Evolutionary conservation across 441 rosid species (phyloP).

Genomic region (Croton setiger): DNA sequence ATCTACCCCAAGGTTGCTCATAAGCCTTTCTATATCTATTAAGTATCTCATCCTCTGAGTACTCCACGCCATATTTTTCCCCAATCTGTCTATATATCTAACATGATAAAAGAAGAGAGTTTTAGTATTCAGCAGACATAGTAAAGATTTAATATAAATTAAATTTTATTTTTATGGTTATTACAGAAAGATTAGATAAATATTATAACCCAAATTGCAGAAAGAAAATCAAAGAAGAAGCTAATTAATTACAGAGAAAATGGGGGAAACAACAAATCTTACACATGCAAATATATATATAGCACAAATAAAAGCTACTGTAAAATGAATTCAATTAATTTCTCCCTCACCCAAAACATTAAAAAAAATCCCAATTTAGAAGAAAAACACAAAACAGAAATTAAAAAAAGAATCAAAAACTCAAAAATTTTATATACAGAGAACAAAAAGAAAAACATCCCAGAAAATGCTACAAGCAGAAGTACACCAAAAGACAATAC

Average conservation of each 20-base stretch:
- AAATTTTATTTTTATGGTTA: neutral
- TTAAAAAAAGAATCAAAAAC: neutral
- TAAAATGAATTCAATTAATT: too few relatives aligned
- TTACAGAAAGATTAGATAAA: neutral
- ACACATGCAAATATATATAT: too few relatives aligned
- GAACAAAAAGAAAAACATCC: neutral
- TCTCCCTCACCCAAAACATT: neutral
- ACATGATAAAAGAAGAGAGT: neutral
- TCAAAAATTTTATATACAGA: neutral
- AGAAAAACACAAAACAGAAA: neutral
- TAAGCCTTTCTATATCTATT: conserved; percentile 80
- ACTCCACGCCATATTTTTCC: conserved; percentile 84
- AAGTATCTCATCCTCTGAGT: conserved; percentile 82
- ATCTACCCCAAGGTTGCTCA: conserved; percentile 89
- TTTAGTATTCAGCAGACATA: neutral
- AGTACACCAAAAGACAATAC: neutral
- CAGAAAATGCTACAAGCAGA: neutral
- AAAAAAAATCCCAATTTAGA: neutral
- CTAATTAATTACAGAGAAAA: neutral
- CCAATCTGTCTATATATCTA: conserved; percentile 84
- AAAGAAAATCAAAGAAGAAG: neutral
- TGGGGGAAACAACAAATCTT: neutral
- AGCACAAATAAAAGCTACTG: too few relatives aligned
- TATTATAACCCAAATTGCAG: neutral
- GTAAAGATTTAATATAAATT: neutral